Evolutionary conservation across 2,329 filamentous ascomycete species (phyloP), one percentile per base, ranked within the genome.

Genomic region (Tolypocladium tropicale): DNA sequence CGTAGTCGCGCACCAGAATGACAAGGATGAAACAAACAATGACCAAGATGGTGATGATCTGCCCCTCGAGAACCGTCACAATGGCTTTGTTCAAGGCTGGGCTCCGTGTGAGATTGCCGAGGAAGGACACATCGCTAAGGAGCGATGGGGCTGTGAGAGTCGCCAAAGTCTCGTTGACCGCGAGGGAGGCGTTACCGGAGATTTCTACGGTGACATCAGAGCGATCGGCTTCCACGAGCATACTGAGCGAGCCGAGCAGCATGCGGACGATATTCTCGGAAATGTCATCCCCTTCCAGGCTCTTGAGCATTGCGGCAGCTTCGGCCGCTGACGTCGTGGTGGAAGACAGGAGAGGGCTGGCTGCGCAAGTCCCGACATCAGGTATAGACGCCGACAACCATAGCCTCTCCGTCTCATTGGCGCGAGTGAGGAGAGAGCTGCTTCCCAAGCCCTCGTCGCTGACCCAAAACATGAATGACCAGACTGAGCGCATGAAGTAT

Each of bases 11-110:
- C 51, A 99, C 96, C 4, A 99, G 74, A 63, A 99, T 99, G 46
- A 99, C 85, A n/a, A 99, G 76, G 57, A 99, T 96, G 70, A 97
- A 99, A 57, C 88, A 91, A 49, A 96, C 81, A 9, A 99, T 93
- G 53, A 97, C 90, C 12, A 95, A 75, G 6, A 96, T 75, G 0
- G 93, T 99, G 62, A 99, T 96, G 52, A 97, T 82, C 67, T 96
- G 92, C 4, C 94, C 94, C 73, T 99, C 94, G 4, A 96, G 75
- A 1, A 93, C 83, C 62, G 91, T 87, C 54, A 97, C 85, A 18
- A 96, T 73, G 53, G 88, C 80, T 52, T 86, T 84, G 69, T 97
- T 97, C 57, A 95, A 67, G 16, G 81, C 77, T 1, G 86, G 78
- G 52, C 84, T 89, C 5, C 83, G 77, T 0, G 90, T 95, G 25